Evolutionary conservation across 352 stramenopile species (phyloP).

Genomic region (Pythium rhizo-oryzae): DNA sequence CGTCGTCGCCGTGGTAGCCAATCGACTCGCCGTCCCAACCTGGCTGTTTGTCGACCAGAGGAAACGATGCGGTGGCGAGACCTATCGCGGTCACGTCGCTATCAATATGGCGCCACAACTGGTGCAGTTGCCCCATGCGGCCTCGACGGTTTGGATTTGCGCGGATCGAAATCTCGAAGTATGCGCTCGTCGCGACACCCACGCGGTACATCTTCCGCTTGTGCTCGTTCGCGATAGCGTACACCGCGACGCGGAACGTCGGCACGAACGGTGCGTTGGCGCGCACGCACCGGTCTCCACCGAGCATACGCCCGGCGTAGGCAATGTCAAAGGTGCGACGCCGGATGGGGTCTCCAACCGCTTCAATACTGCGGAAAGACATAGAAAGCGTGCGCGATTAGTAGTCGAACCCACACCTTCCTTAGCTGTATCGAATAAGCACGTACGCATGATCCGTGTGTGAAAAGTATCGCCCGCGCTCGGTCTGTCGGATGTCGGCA

Average conservation of each 20-base stretch:
- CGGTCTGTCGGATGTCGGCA: slow-evolving; percentile 56
- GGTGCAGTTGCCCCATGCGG: neutral
- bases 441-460: slow-evolving; percentile 54
- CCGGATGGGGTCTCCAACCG: slow-evolving; percentile 20
- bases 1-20: slow-evolving; percentile 83
- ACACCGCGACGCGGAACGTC: slow-evolving; percentile 61
- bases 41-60: slow-evolving; percentile 64
- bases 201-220: slow-evolving; percentile 39
- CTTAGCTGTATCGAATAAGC: neutral
- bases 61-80: slow-evolving; percentile 52
- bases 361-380: slow-evolving; percentile 24
- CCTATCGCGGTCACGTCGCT: slow-evolving; percentile 69
- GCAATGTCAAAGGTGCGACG: slow-evolving; percentile 50
- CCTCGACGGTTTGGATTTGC: slow-evolving; percentile 19
- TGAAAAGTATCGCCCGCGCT: slow-evolving; percentile 40
- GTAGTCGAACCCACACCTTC: too few species aligned
- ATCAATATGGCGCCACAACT: slow-evolving; percentile 17
- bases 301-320: slow-evolving; percentile 48
- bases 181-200: slow-evolving; percentile 58
- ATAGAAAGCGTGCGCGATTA: slow-evolving; percentile 36
- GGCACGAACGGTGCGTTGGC: slow-evolving; percentile 68
- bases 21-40: slow-evolving; percentile 68
- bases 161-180: slow-evolving; percentile 76
- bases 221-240: slow-evolving; percentile 24
- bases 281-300: slow-evolving; percentile 68